phyloP scores from a whole-genome alignment of 371 early-diverging fungal species.

The Quaeritorhiza haematococci region DNA sequence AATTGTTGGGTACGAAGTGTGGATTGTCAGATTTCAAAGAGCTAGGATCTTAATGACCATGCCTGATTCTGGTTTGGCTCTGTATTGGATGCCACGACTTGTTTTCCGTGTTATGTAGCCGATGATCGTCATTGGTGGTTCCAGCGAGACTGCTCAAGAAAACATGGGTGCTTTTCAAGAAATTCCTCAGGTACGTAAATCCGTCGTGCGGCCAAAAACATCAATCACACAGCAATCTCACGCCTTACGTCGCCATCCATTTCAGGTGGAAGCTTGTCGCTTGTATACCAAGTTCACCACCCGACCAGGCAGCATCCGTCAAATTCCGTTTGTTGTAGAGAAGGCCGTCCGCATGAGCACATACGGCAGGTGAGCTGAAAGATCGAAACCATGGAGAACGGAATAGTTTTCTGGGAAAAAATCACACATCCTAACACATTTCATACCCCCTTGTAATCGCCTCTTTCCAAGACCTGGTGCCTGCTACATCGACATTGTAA shows the following conservation, averaged over 20 bases:
- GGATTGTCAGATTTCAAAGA: conserved; percentile 55
- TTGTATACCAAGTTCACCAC: conserved; percentile 64
- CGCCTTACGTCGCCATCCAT: too few species aligned
- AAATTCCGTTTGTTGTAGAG: conserved; percentile 54
- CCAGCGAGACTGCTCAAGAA: conserved; percentile 49
- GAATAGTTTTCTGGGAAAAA: too few species aligned
- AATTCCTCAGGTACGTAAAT: too few species aligned
- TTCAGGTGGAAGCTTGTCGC: conserved; percentile 58
- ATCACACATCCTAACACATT: too few species aligned
- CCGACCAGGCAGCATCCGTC: conserved; percentile 45
- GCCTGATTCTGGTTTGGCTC: conserved; percentile 8
- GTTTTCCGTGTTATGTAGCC: conserved; percentile 10
- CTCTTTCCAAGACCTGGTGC: conserved; percentile 56
- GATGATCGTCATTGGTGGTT: conserved; percentile 29
- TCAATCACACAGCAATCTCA: too few species aligned
- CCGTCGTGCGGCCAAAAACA: too few species aligned
- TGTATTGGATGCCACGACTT: not conserved
- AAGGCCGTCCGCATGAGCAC: conserved; percentile 51
- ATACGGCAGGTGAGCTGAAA: conserved; percentile 36
- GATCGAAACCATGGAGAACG: too few species aligned
- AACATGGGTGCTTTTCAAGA: conserved; percentile 79
- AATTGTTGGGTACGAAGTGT: conserved; percentile 42
- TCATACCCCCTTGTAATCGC: not conserved
- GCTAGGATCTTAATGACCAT: not conserved
- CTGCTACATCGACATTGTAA: conserved; percentile 59